Percentiles rank a stretch among this genome's conserved stretches.
Evolutionary conservation across 257 asterid species (phyloP).

Genomic region (Penstemon davidsonii): DNA sequence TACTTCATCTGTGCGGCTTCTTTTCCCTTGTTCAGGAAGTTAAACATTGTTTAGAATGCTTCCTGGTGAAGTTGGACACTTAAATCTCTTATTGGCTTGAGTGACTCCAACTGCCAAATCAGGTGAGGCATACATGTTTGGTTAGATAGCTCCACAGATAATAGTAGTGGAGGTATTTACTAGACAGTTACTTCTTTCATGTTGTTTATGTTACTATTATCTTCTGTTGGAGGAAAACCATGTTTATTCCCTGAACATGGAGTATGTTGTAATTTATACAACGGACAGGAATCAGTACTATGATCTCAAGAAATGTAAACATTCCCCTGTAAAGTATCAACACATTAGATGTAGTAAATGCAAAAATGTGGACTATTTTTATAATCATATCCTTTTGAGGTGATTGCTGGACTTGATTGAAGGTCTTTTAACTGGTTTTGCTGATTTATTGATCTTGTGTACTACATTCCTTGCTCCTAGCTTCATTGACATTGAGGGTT

Average conservation of each 20-base stretch:
- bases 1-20: conserved; percentile 42
- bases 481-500: background rate
- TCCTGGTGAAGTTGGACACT: conserved; percentile 66
- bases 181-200: conserved; percentile 4
- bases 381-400: background rate
- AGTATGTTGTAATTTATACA: conserved; percentile 6
- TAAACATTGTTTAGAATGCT: conserved; percentile 43
- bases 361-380: conserved; percentile 13
- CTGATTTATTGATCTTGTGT: background rate
- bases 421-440: conserved; percentile 8
- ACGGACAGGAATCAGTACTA: background rate
- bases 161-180: conserved; percentile 14
- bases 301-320: conserved; percentile 10
- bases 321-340: conserved; percentile 23
- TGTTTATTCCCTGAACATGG: conserved; percentile 7
- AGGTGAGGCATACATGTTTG: conserved; percentile 49
- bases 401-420: conserved; percentile 21
- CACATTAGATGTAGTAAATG: conserved; percentile 17
- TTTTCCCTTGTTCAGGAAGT: conserved; percentile 58
- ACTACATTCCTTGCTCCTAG: conserved; percentile 1
- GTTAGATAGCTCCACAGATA: conserved; percentile 30
- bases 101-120: conserved; percentile 69
- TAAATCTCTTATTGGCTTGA: conserved; percentile 59
- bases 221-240: conserved; percentile 19
- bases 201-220: conserved; percentile 19